These are phyloP conservation scores for Funneliformis caledonium DNA, from an alignment of 371 early-diverging fungal genomes.

Conservation along the genomic window DNA sequence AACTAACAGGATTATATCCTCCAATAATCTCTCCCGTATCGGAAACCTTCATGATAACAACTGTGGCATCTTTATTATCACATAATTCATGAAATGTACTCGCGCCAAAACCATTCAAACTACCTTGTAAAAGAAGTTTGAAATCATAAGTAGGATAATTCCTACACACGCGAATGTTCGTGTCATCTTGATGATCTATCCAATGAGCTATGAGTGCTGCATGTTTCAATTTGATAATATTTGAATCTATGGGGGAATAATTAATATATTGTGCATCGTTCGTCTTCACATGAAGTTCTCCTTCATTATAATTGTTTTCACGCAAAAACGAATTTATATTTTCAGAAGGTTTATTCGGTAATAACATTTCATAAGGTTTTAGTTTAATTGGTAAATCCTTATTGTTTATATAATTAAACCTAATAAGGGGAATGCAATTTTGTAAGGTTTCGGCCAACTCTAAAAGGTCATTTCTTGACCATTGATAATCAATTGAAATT, in stretches of 20 bases:
- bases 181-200: background rate
- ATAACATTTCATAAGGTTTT: background rate
- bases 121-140: conserved; percentile 19
- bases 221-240: conserved; percentile 32
- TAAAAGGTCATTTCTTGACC: background rate
- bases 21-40: conserved; percentile 27
- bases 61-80: conserved; percentile 28
- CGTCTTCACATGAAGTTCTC: background rate
- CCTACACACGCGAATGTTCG: background rate
- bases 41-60: background rate
- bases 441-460: background rate
- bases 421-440: background rate
- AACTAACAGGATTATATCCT: conserved; percentile 34
- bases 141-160: background rate
- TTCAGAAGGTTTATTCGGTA: background rate
- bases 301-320: background rate
- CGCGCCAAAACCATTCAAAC: conserved; percentile 14
- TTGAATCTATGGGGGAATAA: conserved; percentile 5
- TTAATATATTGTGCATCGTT: background rate
- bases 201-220: conserved; percentile 16
- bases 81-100: conserved; percentile 23
- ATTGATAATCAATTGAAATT: background rate
- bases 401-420: conserved; percentile 3
- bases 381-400: background rate
- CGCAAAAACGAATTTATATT: background rate